Percentiles rank a stretch among this genome's conserved stretches.
These are phyloP conservation scores for Paraleonurus japonicus DNA, from an alignment of 257 asterid genomes.

Conservation along the genomic window DNA sequence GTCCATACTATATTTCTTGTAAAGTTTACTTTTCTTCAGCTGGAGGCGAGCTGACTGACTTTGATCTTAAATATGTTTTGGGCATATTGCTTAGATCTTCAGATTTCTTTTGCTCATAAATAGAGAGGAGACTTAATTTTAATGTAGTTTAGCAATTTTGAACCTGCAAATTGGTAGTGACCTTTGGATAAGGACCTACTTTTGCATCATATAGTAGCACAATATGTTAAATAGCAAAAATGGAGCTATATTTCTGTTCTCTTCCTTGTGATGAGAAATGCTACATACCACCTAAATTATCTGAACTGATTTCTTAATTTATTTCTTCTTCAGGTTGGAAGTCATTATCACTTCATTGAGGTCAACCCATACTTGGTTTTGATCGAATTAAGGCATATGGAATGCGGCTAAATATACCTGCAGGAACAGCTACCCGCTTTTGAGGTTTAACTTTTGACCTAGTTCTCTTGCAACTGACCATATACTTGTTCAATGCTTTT, in stretches of 20 bases:
- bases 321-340: constrained; percentile 71
- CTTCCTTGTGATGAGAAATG: neutral
- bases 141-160: constrained; percentile 5
- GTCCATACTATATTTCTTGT: constrained; percentile 2
- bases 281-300: neutral
- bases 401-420: constrained; percentile 87
- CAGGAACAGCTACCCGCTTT: constrained; percentile 96
- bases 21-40: neutral
- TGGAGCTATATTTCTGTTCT: neutral
- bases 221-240: neutral
- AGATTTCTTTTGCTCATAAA: neutral
- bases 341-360: constrained; percentile 96
- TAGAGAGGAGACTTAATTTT: neutral
- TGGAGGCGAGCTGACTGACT: constrained; percentile 10
- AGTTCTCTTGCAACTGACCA: constrained; percentile 13
- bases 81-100: constrained; percentile 5
- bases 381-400: constrained; percentile 77
- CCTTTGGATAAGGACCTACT: constrained; percentile 14
- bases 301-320: constrained; percentile 15
- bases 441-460: constrained; percentile 59
- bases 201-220: constrained; percentile 12
- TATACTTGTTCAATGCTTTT: constrained; percentile 10
- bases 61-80: constrained; percentile 9
- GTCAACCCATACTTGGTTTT: constrained; percentile 72
- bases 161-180: constrained; percentile 19